Conservation (phyloP, 371 early-diverging fungal genomes). For the Mucor ambiguus region DNA sequence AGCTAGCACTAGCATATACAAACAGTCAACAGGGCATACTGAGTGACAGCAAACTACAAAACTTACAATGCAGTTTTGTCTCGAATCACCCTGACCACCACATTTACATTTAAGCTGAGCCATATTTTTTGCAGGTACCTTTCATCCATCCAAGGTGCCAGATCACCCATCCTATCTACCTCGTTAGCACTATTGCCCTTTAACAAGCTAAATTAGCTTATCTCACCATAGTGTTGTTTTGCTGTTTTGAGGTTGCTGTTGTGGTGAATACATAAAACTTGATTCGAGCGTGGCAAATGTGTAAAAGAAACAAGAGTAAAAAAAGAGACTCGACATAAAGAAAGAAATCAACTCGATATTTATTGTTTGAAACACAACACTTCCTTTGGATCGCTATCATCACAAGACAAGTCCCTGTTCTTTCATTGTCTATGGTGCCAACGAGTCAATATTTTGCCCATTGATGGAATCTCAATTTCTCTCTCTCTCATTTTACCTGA, state of each 20-base stretch:
- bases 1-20: constrained; percentile 30
- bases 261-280: not conserved
- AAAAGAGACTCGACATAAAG: not conserved
- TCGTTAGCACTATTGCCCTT: not conserved
- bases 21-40: not conserved
- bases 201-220: not conserved
- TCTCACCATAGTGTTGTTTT: not conserved
- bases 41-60: not conserved
- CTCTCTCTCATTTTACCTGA: not conserved
- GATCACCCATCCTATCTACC: constrained; percentile 68
- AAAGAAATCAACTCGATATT: not conserved
- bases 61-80: constrained; percentile 72
- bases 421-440: not conserved
- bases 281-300: not conserved
- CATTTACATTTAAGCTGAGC: constrained; percentile 64
- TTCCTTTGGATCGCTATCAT: not conserved
- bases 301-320: not conserved
- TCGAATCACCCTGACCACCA: constrained; percentile 83
- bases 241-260: not conserved
- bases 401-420: not conserved
- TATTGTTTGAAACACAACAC: not conserved
- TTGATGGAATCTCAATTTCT: too few species aligned
- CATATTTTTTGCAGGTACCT: constrained; percentile 66
- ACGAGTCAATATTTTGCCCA: too few species aligned
- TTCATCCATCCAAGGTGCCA: constrained; percentile 83